Evolutionary conservation across 2,329 filamentous ascomycete species (phyloP), one percentile per base, ranked within the genome.

Genomic region (Pestalotiopsis sp.): DNA sequence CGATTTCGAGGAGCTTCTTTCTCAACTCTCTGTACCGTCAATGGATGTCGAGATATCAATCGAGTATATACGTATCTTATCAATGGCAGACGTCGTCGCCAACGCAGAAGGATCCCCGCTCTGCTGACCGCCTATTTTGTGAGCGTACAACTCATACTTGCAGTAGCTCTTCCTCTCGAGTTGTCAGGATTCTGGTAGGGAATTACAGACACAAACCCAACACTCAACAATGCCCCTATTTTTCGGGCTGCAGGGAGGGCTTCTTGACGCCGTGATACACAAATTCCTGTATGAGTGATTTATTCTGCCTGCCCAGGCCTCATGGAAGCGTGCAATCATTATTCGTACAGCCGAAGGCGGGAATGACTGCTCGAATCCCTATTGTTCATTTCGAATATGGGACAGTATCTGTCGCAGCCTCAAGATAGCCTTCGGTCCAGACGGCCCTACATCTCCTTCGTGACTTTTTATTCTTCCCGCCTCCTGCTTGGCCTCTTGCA

Each of bases 401-500:
- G 75, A 76, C 13, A 84, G 75, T 52, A 84, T 80, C 69, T 80
- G 78, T 57, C 77, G 78, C 17, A 84, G 77, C 49, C 82, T 77
- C 61, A 77, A 74, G 7, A 84, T 71, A 2, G 82, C 81, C 56
- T 73, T 79, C 4, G 80, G 73, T 68, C 74, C 72, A 12, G 77
- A 72, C 14, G 75, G 71, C 9, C 68, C 17, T 17, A 73, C 49
- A 72, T 71, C 45, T 73, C 73, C 17, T 70, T 41, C 70, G 58
- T 13, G 68, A 67, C 36, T 76, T 73, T 66, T 80, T 75, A 27
- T 76, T 31, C 81, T 76, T 62, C 85, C 80, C 23, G 92, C 77
- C 75, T 93, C 90, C 60, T 79, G 78, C 68, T 81, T 82, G 4
- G 90, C 91, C 70, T 87, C 84, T 64, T 83, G 80, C 11, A 90